Percentiles rank a stretch among this genome's conserved stretches.
phyloP scores from a whole-genome alignment of 805 yeast species.

The Spathaspora girioi region DNA sequence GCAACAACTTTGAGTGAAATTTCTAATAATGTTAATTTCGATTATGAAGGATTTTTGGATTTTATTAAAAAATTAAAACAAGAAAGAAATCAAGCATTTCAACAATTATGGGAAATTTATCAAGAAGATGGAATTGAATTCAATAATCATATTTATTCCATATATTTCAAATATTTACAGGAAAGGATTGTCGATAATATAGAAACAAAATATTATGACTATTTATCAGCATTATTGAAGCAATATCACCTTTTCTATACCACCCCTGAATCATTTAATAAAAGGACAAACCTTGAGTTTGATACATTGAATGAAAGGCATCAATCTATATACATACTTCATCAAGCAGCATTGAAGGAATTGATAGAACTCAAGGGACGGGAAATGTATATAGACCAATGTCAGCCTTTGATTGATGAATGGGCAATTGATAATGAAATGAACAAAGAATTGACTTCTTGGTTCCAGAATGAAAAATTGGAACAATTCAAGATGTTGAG shows the following conservation, averaged over 20 bases:
- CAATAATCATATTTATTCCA: conserved; percentile 20
- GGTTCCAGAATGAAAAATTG: conserved; percentile 17
- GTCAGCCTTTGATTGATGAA: conserved; percentile 27
- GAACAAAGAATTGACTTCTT: conserved; percentile 18
- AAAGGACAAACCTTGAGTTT: conserved; percentile 1
- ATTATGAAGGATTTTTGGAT: conserved; percentile 33
- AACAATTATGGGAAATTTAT: conserved; percentile 35
- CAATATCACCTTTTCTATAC: conserved; percentile 12
- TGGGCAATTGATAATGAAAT: conserved; percentile 33
- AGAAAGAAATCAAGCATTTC: conserved; percentile 23
- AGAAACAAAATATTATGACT: conserved; percentile 19
- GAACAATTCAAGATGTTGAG: conserved; percentile 19
- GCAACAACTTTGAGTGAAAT: background rate
- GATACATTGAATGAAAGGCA: conserved; percentile 8
- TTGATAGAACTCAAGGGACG: conserved; percentile 27
- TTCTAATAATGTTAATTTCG: conserved; percentile 27
- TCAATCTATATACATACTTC: conserved; percentile 12
- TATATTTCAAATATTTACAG: conserved; percentile 18
- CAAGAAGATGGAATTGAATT: conserved; percentile 18
- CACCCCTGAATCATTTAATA: conserved; percentile 15
- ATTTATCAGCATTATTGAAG: conserved; percentile 14
- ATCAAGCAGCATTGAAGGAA: conserved; percentile 18
- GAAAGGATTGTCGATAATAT: conserved; percentile 18
- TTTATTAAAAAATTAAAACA: conserved; percentile 19
- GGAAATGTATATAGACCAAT: conserved; percentile 23